Evolutionary conservation across 192 early-diverging fungal genomes (phyloP).

Genomic region (Gamsiella multidivaricata): DNA sequence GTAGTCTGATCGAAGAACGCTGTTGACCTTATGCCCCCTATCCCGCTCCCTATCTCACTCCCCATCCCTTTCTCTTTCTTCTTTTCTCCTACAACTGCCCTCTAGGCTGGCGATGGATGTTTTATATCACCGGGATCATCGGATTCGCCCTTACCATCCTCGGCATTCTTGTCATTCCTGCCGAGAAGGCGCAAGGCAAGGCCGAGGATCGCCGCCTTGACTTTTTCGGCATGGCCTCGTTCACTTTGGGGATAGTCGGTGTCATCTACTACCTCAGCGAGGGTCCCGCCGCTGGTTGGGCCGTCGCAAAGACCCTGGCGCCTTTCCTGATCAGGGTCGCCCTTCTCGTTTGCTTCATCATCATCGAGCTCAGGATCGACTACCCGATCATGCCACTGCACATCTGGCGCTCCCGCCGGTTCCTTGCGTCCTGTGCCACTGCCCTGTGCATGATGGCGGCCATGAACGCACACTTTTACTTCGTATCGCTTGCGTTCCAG

Average conservation of each 20-base stretch:
- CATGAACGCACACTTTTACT: constrained; percentile 23
- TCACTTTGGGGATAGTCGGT: constrained; percentile 34
- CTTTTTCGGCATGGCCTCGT: constrained; percentile 26
- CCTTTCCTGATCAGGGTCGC: constrained; percentile 26
- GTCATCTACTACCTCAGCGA: constrained; percentile 48
- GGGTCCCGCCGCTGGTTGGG: constrained; percentile 33
- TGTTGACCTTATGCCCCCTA: neutral
- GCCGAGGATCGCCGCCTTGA: constrained; percentile 39
- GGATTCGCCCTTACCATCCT: constrained; percentile 24
- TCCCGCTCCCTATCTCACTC: neutral
- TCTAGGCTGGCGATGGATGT: constrained; percentile 54
- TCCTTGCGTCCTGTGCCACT: constrained; percentile 22
- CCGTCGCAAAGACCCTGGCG: constrained; percentile 9
- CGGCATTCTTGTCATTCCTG: constrained; percentile 32
- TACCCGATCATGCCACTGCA: constrained; percentile 45
- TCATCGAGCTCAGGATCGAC: constrained; percentile 25
- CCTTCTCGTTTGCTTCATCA: constrained; percentile 14
- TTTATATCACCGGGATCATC: constrained; percentile 46
- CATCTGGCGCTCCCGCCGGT: constrained; percentile 38
- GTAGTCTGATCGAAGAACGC: too few species aligned
- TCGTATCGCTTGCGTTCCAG: constrained; percentile 24
- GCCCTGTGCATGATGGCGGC: constrained; percentile 10
- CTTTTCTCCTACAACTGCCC: neutral
- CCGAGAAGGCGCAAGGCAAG: constrained; percentile 13
- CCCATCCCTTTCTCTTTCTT: neutral